Percentiles rank a stretch among this genome's conserved stretches.
These are phyloP conservation scores for Falciphora oryzae DNA, from an alignment of 2,329 filamentous ascomycete species.

Conservation along the genomic window DNA sequence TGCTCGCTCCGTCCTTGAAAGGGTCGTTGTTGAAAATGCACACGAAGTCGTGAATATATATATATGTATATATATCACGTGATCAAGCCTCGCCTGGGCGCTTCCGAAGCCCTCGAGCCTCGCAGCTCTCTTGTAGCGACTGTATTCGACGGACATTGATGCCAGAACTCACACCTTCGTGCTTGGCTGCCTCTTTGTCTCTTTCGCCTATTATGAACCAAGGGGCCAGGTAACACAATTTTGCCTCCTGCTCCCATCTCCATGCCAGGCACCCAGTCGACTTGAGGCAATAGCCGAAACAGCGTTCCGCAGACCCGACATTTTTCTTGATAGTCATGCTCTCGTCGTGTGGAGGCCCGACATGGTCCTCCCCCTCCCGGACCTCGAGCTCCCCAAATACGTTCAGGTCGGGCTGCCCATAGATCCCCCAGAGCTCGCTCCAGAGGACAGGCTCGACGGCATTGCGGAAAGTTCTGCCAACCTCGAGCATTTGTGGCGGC, in stretches of 20 bases:
- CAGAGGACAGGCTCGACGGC: constrained; percentile 38
- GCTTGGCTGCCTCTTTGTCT: constrained; percentile 19
- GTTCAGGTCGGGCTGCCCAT: constrained; percentile 34
- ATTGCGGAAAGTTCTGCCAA: constrained; percentile 35
- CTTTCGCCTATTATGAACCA: constrained; percentile 41
- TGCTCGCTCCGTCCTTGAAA: background rate
- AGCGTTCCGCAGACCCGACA: constrained; percentile 35
- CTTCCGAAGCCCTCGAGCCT: background rate
- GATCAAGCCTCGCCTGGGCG: background rate
- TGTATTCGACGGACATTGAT: constrained; percentile 25
- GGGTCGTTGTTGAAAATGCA: background rate
- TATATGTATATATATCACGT: too few relatives aligned
- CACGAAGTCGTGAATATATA: too few relatives aligned
- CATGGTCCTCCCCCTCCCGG: constrained; percentile 38
- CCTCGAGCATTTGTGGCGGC: constrained; percentile 37
- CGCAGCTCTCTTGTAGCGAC: constrained; percentile 1
- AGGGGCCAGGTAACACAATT: constrained; percentile 39
- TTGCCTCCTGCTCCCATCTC: constrained; percentile 37
- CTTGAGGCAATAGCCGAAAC: constrained; percentile 20
- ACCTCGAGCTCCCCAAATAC: constrained; percentile 30
- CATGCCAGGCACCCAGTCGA: constrained; percentile 41
- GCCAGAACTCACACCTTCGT: constrained; percentile 29
- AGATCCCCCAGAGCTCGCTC: constrained; percentile 45
- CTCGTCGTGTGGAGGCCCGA: constrained; percentile 38
- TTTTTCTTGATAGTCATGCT: constrained; percentile 29